Evolutionary conservation across 2,329 filamentous ascomycete genomes (phyloP).

Genomic region (Sarocladiaceae sp.): DNA sequence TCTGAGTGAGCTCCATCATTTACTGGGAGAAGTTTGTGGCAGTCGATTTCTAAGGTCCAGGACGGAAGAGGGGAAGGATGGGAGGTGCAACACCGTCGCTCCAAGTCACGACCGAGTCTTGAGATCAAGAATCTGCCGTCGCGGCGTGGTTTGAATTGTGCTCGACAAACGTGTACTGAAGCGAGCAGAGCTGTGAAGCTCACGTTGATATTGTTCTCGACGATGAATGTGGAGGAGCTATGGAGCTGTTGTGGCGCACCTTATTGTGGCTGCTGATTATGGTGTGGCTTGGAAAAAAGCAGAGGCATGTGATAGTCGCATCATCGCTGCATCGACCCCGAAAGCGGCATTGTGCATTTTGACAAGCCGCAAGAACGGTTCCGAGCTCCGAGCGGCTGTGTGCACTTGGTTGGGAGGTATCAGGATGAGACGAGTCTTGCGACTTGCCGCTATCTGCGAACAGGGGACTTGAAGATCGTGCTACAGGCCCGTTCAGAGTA

Average conservation of each 20-base stretch:
- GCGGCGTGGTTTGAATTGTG: no score
- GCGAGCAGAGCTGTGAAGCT: no score
- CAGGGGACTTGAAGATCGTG: neutral
- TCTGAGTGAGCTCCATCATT: constrained; percentile 13
- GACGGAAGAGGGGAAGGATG: neutral
- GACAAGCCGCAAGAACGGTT: neutral
- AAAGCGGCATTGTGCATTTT: neutral
- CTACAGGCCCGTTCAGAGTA: no score
- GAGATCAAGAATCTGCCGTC: no score
- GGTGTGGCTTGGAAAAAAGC: neutral
- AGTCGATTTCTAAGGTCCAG: neutral
- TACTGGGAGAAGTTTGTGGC: neutral
- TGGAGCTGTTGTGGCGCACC: neutral
- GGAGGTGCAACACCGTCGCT: no score
- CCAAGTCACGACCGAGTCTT: no score
- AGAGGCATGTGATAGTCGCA: neutral
- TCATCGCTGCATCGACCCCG: neutral
- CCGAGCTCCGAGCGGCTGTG: neutral
- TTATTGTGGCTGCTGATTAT: neutral
- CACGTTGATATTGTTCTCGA: no score
- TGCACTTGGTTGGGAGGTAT: neutral
- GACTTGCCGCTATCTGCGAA: neutral
- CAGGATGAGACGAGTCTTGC: constrained; percentile 3
- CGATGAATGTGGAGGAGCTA: no score
- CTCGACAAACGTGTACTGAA: no score